Base-by-base conservation (phyloP, 805 yeast species). In the Ogataea methanolica region DNA sequence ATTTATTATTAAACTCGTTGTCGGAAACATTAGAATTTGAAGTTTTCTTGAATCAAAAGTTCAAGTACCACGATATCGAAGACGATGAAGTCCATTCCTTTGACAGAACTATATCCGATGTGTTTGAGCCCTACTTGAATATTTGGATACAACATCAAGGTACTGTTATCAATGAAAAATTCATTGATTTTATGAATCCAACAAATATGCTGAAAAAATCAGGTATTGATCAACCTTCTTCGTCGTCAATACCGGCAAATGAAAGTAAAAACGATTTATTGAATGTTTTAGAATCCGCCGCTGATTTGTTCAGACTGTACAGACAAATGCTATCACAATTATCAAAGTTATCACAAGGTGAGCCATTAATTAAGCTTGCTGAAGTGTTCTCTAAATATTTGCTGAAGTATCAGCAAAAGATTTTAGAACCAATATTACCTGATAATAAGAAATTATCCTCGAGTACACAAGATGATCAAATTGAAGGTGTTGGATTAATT, bases 141-240 rank as follows among this genome's bases (percentile, higher is more conserved):
- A 66, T 88, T 14, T 94, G 98, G 97, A 83, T 94, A 11, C 81
- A 81, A 17, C 86, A 88, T 58, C 98, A 94, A 66, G 90, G 88
- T 51, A 70, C 75, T 9, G 62, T 74, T 33, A 72, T 92, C 55
- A 75, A 77, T 37, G 70, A 75, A 7, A 87, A 85, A 56, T 71
- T 91, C 46, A 60, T 78, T 36, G 86, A 82, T 45, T 89, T 83
- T 59, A 68, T 82, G 61, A 75, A 81, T 44, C 76, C 79, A 21
- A 68, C 82, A 5, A 78, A 80, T 50, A 65, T 84, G 48, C 81
- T 42, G 51, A 65, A 45, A 74, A 74, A 58, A 41, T 57, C 62
- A 48, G 66, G 56, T 65, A 71, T 51, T 51, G 72, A 64, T 19
- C 57, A 52, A 29, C 31, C 31, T 11, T 26, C 31, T 9, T 26